Conservation (phyloP, 2,329 filamentous ascomycete genomes). For the Colletotrichum sidae region DNA sequence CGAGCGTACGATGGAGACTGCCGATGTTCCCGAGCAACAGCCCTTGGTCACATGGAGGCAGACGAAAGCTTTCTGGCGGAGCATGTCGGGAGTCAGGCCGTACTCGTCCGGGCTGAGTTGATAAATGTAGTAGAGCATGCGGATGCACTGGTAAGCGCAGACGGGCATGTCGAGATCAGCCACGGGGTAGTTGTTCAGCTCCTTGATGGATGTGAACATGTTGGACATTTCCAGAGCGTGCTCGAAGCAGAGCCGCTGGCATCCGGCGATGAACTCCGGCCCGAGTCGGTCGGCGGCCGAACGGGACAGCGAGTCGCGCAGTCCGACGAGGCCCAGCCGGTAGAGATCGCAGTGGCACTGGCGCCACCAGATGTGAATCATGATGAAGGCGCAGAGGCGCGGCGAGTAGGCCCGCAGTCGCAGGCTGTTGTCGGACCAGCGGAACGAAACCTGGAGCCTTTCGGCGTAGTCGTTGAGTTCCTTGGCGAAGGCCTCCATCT, state of each 20-base stretch:
- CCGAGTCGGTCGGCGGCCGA: conserved; percentile 58
- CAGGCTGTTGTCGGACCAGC: conserved; percentile 68
- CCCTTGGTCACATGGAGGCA: conserved; percentile 64
- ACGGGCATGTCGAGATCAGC: conserved; percentile 67
- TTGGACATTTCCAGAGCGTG: conserved; percentile 67
- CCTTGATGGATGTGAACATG: conserved; percentile 64
- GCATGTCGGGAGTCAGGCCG: conserved; percentile 57
- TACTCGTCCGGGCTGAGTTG: conserved; percentile 58
- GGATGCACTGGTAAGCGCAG: conserved; percentile 66
- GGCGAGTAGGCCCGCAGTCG: conserved; percentile 68
- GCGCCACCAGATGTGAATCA: conserved; percentile 71
- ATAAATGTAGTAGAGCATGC: conserved; percentile 63
- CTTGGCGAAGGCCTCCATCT: conserved; percentile 59
- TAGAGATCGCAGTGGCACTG: conserved; percentile 70
- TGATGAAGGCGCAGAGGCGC: conserved; percentile 67
- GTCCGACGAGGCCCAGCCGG: conserved; percentile 62
- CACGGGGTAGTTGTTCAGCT: conserved; percentile 63
- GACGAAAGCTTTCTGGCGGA: conserved; percentile 61
- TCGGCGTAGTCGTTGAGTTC: conserved; percentile 65
- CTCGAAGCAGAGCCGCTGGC: conserved; percentile 63
- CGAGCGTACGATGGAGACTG: conserved; percentile 50
- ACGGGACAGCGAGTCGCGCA: conserved; percentile 63
- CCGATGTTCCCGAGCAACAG: conserved; percentile 63
- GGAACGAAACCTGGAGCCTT: conserved; percentile 65
- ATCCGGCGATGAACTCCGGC: conserved; percentile 60